Evolutionary conservation across 169 alveolate genomes (phyloP).

Genomic region (Neospora caninum): DNA sequence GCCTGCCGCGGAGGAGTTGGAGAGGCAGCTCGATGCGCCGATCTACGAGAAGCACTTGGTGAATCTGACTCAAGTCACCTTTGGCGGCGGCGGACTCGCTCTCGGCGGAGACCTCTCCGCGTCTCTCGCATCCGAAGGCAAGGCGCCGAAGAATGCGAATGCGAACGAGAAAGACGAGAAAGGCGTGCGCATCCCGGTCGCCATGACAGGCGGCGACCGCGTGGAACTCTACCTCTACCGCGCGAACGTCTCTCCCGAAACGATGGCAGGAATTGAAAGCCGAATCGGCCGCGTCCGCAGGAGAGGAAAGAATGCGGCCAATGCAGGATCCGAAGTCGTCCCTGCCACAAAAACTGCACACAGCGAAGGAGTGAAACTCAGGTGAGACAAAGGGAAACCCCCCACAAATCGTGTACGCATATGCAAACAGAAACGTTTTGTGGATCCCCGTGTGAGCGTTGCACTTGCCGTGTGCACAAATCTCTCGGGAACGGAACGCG

Average conservation of each 20-base stretch:
- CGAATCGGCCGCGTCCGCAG: neutral
- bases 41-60: conserved; percentile 52
- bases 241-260: neutral
- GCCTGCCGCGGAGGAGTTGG: conserved; percentile 53
- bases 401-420: neutral
- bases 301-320: neutral
- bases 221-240: conserved; percentile 39
- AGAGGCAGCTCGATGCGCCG: conserved; percentile 32
- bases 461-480: neutral
- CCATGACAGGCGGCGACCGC: neutral
- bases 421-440: neutral
- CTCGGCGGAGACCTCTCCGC: neutral
- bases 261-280: neutral
- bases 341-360: neutral
- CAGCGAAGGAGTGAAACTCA: neutral
- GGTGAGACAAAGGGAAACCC: neutral
- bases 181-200: neutral
- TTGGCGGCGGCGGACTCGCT: conserved; percentile 41
- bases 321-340: too few species aligned
- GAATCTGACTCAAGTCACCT: conserved; percentile 46
- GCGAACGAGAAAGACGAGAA: neutral
- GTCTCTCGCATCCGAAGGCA: neutral
- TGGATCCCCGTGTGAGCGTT: neutral
- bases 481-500: too few species aligned
- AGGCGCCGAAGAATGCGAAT: neutral